Conservation (phyloP, 1,284 basidiomycete genomes). For the Pisolithus thermaeus region DNA sequence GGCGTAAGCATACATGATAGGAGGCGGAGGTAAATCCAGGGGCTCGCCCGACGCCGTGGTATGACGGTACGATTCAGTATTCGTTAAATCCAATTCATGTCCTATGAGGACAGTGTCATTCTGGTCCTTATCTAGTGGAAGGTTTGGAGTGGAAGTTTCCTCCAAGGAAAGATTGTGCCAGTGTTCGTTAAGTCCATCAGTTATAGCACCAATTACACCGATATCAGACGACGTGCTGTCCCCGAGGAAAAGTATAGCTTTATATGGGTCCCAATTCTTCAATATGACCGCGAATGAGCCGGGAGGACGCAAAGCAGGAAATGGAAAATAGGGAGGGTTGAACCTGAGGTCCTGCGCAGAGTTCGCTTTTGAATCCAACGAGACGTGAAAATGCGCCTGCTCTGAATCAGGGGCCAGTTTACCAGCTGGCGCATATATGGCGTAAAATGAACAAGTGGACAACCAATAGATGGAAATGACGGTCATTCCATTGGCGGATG, state of each 20-base stretch:
- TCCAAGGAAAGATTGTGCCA: constrained; percentile 76
- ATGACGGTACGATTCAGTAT: constrained; percentile 35
- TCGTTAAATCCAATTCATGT: constrained; percentile 67
- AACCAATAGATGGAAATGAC: constrained; percentile 66
- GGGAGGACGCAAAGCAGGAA: constrained; percentile 46
- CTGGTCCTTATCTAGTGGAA: constrained; percentile 67
- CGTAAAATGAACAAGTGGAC: constrained; percentile 65
- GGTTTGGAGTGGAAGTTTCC: constrained; percentile 60
- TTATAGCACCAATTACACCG: constrained; percentile 56
- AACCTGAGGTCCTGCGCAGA: constrained; percentile 44
- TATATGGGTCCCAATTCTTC: constrained; percentile 61
- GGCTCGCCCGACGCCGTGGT: constrained; percentile 43
- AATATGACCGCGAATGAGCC: constrained; percentile 52
- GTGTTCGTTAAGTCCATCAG: constrained; percentile 33
- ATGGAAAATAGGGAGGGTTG: constrained; percentile 48
- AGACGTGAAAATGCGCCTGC: constrained; percentile 57
- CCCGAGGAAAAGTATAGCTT: constrained; percentile 61
- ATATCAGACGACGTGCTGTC: constrained; percentile 74
- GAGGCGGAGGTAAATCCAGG: constrained; percentile 47
- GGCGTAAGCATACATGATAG: constrained; percentile 72
- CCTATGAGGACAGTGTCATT: constrained; percentile 71
- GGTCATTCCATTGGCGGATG: constrained; percentile 42
- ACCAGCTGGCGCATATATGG: constrained; percentile 54
- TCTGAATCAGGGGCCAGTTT: constrained; percentile 38
- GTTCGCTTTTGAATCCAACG: constrained; percentile 54